These are phyloP conservation scores for Sporothrix brunneoviolacea DNA, from an alignment of 2,329 filamentous ascomycete genomes.

Conservation along the genomic window DNA sequence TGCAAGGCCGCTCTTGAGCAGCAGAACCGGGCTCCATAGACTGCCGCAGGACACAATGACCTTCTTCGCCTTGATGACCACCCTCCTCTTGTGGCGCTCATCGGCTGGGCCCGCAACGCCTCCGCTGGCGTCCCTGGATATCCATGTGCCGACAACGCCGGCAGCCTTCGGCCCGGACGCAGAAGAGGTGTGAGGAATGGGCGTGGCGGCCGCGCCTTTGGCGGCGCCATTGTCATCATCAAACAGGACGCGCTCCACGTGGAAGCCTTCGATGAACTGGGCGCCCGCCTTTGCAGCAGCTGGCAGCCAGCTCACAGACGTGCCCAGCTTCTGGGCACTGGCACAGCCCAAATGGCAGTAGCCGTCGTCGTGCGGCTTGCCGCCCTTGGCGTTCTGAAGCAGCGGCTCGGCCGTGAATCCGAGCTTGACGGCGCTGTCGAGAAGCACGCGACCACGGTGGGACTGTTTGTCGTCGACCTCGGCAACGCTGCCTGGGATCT, in stretches of 20 bases:
- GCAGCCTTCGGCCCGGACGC: slow-evolving; percentile 36
- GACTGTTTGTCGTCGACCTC: slow-evolving; percentile 51
- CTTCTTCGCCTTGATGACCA: slow-evolving; percentile 71
- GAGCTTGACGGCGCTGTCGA: slow-evolving; percentile 67
- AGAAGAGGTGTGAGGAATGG: neutral
- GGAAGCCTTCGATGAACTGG: slow-evolving; percentile 76
- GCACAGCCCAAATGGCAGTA: slow-evolving; percentile 56
- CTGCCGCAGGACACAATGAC: slow-evolving; percentile 74
- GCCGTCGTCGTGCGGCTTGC: slow-evolving; percentile 67
- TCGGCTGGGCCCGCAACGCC: slow-evolving; percentile 43
- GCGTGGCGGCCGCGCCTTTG: neutral
- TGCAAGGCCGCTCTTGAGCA: slow-evolving; percentile 70
- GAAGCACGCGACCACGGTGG: slow-evolving; percentile 60
- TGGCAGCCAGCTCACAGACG: slow-evolving; percentile 68
- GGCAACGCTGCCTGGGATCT: slow-evolving; percentile 27
- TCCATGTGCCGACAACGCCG: slow-evolving; percentile 71
- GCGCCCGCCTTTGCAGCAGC: slow-evolving; percentile 73
- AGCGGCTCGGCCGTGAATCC: slow-evolving; percentile 64
- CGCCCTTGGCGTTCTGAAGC: slow-evolving; percentile 68
- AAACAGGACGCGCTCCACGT: slow-evolving; percentile 65
- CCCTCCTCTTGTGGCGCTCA: slow-evolving; percentile 46
- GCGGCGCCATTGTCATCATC: slow-evolving; percentile 37
- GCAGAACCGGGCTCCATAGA: slow-evolving; percentile 67
- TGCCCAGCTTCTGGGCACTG: slow-evolving; percentile 69
- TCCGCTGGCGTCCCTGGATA: slow-evolving; percentile 58